These are phyloP conservation scores for Cenchrus fungigraminus DNA, from an alignment of 176 grass and related monocot species.

Conservation along the genomic window DNA sequence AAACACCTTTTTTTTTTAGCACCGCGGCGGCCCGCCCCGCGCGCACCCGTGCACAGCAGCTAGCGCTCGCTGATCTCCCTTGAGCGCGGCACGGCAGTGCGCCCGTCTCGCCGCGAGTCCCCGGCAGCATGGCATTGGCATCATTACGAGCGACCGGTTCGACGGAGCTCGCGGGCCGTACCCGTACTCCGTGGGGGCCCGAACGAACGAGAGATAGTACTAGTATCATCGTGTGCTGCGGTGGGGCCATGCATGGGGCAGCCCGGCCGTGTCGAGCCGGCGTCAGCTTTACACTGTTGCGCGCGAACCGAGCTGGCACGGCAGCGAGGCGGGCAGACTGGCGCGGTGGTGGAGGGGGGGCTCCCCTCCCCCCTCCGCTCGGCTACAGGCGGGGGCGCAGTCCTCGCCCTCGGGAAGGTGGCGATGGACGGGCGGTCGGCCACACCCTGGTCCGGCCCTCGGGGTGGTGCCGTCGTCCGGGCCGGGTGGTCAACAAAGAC, in stretches of 20 bases:
- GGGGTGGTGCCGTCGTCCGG: too few species aligned
- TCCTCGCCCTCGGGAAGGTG: slow-evolving; percentile 45
- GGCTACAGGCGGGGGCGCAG: slow-evolving; percentile 15
- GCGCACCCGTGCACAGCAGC: too few species aligned
- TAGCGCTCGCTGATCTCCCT: neutral
- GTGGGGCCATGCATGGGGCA: neutral
- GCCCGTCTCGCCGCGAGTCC: too few species aligned
- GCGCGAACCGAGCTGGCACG: slow-evolving; percentile 33
- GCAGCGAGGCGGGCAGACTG: slow-evolving; percentile 37
- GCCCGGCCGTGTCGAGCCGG: neutral
- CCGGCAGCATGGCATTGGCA: too few species aligned
- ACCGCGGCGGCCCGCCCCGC: too few species aligned
- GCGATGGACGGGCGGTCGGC: slow-evolving; percentile 56
- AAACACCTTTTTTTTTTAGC: neutral
- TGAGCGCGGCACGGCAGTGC: neutral
- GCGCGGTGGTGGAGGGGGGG: slow-evolving; percentile 32
- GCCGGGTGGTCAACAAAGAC: too few species aligned
- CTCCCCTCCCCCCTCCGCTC: neutral
- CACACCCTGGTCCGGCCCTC: slow-evolving; percentile 1
- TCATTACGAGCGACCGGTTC: neutral
- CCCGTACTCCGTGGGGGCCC: neutral
- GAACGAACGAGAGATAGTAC: neutral
- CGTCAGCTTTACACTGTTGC: slow-evolving; percentile 45
- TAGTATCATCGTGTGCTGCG: too few species aligned
- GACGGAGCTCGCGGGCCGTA: neutral